phyloP scores from a whole-genome alignment of 169 alveolate genomes.

The Perkinsus marinus region DNA sequence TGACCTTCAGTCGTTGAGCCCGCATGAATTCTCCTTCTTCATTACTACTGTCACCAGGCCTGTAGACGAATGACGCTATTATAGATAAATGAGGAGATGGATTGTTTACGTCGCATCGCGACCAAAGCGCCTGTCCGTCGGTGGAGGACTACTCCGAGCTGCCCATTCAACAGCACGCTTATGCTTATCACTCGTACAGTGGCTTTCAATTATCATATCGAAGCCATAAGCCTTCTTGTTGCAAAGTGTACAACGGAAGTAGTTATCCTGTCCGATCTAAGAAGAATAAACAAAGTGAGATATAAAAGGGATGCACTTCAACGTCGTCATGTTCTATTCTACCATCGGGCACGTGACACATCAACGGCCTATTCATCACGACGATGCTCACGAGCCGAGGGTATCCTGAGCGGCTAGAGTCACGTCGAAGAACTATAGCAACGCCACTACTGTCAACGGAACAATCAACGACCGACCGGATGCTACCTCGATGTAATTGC shows the following conservation, averaged over 20 bases:
- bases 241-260: background rate
- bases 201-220: background rate
- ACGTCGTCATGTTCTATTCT: background rate
- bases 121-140: background rate
- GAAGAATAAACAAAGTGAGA: no score
- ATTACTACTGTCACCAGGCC: no score
- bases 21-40: background rate
- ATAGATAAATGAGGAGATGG: no score
- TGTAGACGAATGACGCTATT: no score
- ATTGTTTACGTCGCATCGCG: background rate
- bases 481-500: background rate
- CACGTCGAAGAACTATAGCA: no score
- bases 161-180: background rate
- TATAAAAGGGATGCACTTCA: no score
- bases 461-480: no score
- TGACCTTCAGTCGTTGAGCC: background rate
- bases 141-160: background rate
- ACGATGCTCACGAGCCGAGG: no score
- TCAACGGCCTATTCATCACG: no score
- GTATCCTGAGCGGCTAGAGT: no score
- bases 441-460: no score
- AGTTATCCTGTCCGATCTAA: background rate
- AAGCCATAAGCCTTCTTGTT: background rate
- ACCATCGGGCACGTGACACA: no score
- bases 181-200: background rate